phyloP scores from a whole-genome alignment of 768 basidiomycete genomes.

The Russula earlei region DNA sequence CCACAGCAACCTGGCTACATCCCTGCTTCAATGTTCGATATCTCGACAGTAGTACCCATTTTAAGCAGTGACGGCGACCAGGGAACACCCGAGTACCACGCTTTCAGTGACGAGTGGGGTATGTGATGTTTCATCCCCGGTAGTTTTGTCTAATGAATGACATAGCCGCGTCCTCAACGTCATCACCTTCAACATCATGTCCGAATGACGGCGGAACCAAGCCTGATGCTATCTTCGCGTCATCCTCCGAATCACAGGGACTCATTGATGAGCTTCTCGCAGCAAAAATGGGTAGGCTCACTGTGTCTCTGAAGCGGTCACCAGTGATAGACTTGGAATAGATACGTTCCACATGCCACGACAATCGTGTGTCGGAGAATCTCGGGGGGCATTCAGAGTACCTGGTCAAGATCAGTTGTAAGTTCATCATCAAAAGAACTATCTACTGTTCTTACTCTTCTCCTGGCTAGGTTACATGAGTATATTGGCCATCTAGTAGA shows the following conservation, averaged over 20 bases:
- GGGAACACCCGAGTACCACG: not conserved
- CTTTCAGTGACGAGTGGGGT: conserved; percentile 6
- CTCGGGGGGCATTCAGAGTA: not conserved
- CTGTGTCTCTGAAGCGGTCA: not conserved
- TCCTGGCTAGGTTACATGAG: conserved; percentile 4
- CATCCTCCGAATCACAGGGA: not conserved
- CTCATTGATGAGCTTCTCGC: not conserved
- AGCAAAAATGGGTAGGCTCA: conserved; percentile 8
- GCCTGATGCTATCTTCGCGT: not conserved
- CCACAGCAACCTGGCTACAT: not conserved
- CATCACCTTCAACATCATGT: not conserved
- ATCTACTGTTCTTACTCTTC: not conserved
- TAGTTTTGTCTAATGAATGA: not conserved
- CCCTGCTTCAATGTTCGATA: conserved; percentile 4
- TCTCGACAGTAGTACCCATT: not conserved
- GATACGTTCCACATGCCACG: conserved; percentile 6
- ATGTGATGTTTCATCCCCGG: not conserved
- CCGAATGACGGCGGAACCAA: not conserved
- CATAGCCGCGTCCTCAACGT: not conserved
- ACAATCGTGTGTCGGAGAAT: not conserved
- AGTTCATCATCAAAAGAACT: not conserved
- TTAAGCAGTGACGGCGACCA: not conserved
- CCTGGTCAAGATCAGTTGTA: conserved; percentile 2
- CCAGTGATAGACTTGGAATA: not conserved
- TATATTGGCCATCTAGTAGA: not conserved